phyloP scores from a whole-genome alignment of 2,329 filamentous ascomycete genomes.

The Lizonia empirigonia region DNA sequence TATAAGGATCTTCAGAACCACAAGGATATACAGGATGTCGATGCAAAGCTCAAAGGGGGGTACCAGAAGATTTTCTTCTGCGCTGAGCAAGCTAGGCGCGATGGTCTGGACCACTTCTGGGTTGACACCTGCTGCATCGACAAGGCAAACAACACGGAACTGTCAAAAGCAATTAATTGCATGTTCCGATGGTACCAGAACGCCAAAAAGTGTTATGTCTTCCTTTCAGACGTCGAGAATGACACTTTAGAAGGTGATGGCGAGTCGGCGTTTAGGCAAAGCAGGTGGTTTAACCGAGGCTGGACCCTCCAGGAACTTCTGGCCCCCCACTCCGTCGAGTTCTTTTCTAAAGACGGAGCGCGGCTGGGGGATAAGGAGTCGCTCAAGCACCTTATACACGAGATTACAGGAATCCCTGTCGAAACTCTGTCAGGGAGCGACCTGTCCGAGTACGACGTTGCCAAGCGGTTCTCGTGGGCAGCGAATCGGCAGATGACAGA shows the following conservation, averaged over 20 bases:
- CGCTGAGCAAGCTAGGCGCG: background rate
- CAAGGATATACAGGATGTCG: no score
- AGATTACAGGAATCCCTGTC: background rate
- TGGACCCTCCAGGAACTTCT: background rate
- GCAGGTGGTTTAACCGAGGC: background rate
- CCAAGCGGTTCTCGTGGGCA: background rate
- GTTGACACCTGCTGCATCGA: constrained; percentile 24
- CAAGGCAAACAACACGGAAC: constrained; percentile 16
- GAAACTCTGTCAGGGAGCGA: background rate
- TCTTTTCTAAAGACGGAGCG: background rate
- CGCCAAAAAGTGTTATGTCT: constrained; percentile 13
- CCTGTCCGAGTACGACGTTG: background rate
- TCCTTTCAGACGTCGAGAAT: constrained; percentile 10
- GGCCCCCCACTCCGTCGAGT: background rate
- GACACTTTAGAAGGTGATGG: background rate
- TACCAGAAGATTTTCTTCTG: no score
- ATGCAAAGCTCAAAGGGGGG: no score
- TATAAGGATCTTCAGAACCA: no score
- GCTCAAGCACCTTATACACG: background rate
- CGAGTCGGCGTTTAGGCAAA: background rate
- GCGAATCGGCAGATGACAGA: background rate
- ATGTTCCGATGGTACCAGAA: constrained; percentile 25
- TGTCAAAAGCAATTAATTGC: constrained; percentile 9
- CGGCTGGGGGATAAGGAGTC: background rate
- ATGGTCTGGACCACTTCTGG: constrained; percentile 9